Evolutionary conservation across 441 rosid genomes (phyloP).

Genomic region (Erodium texanum): DNA sequence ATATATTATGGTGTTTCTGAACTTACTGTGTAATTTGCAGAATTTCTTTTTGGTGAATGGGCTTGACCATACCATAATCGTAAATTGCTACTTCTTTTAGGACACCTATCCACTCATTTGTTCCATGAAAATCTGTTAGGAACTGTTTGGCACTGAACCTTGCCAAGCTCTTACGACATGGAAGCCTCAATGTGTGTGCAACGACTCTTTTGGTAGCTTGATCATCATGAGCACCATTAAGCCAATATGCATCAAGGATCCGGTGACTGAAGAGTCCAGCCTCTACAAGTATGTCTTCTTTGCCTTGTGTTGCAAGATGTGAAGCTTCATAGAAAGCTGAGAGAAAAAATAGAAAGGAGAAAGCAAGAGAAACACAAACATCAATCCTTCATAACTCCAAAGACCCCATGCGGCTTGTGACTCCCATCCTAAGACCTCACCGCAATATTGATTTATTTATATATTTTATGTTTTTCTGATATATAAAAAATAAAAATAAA

Average conservation of each 20-base stretch:
- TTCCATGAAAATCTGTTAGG: background rate
- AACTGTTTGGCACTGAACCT: conserved; percentile 26
- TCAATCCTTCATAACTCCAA: no score
- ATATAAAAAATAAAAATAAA: no score
- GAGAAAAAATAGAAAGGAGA: no score
- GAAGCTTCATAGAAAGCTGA: conserved; percentile 42
- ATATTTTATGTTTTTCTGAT: no score
- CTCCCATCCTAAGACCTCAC: no score
- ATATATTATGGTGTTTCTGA: no score
- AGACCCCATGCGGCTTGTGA: no score
- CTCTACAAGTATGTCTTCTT: conserved; percentile 28
- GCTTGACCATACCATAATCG: conserved; percentile 25
- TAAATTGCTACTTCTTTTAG: conserved; percentile 29
- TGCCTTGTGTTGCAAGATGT: conserved; percentile 26
- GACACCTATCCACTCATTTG: conserved; percentile 24
- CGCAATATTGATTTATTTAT: no score
- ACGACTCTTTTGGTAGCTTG: conserved; percentile 12
- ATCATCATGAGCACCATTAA: background rate
- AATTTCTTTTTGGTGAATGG: conserved; percentile 30
- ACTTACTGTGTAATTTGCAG: conserved; percentile 25
- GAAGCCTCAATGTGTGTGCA: conserved; percentile 26
- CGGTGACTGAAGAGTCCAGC: conserved; percentile 18
- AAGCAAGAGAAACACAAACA: no score
- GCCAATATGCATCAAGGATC: conserved; percentile 21
- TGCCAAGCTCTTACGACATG: conserved; percentile 36